Percentiles rank a stretch among this genome's conserved stretches.
phyloP scores from a whole-genome alignment of 2,329 filamentous ascomycete genomes.

The Diplodia scrobiculata region DNA sequence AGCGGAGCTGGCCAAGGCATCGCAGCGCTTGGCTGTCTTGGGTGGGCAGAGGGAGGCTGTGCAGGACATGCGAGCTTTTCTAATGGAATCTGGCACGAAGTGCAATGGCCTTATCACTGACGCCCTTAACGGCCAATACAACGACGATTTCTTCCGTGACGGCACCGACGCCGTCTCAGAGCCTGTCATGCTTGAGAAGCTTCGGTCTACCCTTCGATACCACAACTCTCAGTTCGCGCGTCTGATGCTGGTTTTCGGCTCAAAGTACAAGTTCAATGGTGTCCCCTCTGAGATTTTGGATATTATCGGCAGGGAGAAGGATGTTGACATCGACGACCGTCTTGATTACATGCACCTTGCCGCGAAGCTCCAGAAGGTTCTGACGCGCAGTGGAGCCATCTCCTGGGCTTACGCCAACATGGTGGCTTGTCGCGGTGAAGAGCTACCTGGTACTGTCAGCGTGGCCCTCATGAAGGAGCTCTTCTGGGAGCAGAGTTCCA shows the following conservation, averaged over 20 bases:
- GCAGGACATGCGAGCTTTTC: not conserved
- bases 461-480: conserved; percentile 61
- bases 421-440: conserved; percentile 52
- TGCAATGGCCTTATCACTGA: not conserved
- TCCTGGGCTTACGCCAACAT: conserved; percentile 48
- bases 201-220: not conserved
- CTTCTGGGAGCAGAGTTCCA: conserved; percentile 60
- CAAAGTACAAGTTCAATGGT: not conserved
- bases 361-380: conserved; percentile 31
- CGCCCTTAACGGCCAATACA: not conserved
- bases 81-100: not conserved
- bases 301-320: not conserved
- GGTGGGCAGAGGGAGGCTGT: not conserved
- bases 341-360: conserved; percentile 31
- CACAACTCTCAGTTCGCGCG: not conserved
- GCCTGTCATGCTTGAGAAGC: not conserved
- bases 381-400: conserved; percentile 46
- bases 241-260: not conserved
- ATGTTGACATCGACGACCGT: not conserved
- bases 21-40: not conserved
- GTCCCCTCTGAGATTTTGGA: not conserved
- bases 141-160: not conserved
- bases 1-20: conserved; percentile 30
- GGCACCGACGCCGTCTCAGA: not conserved
- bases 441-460: conserved; percentile 64